These are phyloP conservation scores for Termitomyces titanicus DNA, from an alignment of 768 basidiomycete species.

Conservation along the genomic window DNA sequence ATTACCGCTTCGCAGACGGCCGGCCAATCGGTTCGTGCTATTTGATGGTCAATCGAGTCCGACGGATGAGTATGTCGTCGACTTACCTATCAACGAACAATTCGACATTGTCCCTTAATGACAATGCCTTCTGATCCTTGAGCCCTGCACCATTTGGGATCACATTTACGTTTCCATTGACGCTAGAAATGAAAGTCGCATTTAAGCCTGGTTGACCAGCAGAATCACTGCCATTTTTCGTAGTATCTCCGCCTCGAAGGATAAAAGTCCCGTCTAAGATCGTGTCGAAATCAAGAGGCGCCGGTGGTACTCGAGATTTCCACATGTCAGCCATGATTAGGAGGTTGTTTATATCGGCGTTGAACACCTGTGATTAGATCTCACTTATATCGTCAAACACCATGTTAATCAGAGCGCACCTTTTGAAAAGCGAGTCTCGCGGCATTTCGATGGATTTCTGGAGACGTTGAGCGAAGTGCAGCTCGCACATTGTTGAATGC, in stretches of 20 bases:
- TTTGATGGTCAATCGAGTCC: neutral
- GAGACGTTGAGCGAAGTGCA: slow-evolving; percentile 49
- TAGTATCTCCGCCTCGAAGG: slow-evolving; percentile 25
- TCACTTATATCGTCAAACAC: neutral
- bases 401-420: slow-evolving; percentile 34
- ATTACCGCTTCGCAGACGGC: slow-evolving; percentile 53
- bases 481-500: slow-evolving; percentile 82
- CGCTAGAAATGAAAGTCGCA: slow-evolving; percentile 1
- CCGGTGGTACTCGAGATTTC: slow-evolving; percentile 84
- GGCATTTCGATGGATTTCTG: slow-evolving; percentile 36
- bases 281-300: slow-evolving; percentile 75
- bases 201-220: slow-evolving; percentile 2
- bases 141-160: slow-evolving; percentile 38
- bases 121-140: slow-evolving; percentile 80
- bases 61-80: neutral
- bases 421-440: slow-evolving; percentile 81
- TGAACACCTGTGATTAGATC: slow-evolving; percentile 64
- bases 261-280: slow-evolving; percentile 66
- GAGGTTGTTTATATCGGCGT: slow-evolving; percentile 81
- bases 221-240: slow-evolving; percentile 12
- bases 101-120: slow-evolving; percentile 74
- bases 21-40: slow-evolving; percentile 79
- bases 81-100: slow-evolving; percentile 82
- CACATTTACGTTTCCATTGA: slow-evolving; percentile 18
- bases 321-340: slow-evolving; percentile 97